Evolutionary conservation across 495 filamentous ascomycete species (phyloP), one percentile per base, ranked within the genome.

Genomic region (Neurospora sp.): DNA sequence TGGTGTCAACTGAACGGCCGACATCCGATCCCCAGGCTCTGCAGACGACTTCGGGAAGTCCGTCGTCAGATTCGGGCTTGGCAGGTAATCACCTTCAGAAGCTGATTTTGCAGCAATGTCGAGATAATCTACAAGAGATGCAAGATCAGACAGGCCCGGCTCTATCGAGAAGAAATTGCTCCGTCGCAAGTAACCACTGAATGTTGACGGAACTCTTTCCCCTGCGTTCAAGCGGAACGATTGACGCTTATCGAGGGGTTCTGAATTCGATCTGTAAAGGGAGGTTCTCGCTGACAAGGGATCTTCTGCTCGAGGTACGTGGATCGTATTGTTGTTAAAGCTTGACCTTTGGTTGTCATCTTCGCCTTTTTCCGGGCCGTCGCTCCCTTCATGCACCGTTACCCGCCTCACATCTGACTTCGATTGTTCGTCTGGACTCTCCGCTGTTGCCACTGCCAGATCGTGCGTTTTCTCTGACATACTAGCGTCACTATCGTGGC

Each of bases 151-250:
- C 5, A 79, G 65, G 27, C 75, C 75, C 3, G 75, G 70, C 41
- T 80, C 77, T 20, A 77, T 70, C 10, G 80, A 80, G 69, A 70
- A 76, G 39, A 53, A 71, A 70, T 73, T 76, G 69, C 68, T 73
- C 18, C 70, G 73, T 5, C 45, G 71, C 39, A 69, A 31, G 35
- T 73, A 53, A 14, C 35, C 45, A 20, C 44, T 73, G 53, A 68
- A 38, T 1, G 69, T 41, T 37, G 65, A 71, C 2, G 74, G 69
- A 42, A 70, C 35, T 14, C 73, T 69, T n/a, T 71, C 68, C 44
- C 40, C 68, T 61, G 31, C 70, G 42, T 53, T 72, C 20, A 40
- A 70, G 38, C 59, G 73, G n/a, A 38, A 27, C 9, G 71, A 73
- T 20, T 61, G 47, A 31, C 70, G 71, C 20, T 69, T 45, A 35